These are phyloP conservation scores for Epipyxis sp. DNA, from an alignment of 108 stramenopile species.

Conservation along the genomic window DNA sequence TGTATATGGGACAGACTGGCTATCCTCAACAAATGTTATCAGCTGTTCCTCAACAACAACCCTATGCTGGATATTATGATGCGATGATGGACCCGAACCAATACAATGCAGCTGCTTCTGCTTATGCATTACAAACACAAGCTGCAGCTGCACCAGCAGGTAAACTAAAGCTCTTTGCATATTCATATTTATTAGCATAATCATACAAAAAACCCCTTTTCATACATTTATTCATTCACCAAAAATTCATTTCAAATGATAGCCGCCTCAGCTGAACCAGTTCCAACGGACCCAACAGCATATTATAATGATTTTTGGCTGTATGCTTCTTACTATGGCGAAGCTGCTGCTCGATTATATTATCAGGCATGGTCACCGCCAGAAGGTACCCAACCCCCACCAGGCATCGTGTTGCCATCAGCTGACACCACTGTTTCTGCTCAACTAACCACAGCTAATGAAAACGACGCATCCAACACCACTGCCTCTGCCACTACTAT, in stretches of 20 bases:
- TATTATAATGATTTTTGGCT: conserved; percentile 51
- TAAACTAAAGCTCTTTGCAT: not conserved
- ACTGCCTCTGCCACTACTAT: conserved; percentile 4
- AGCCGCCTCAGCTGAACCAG: no score
- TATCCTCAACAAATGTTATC: no score
- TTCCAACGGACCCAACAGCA: conserved; percentile 13
- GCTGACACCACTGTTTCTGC: conserved; percentile 35
- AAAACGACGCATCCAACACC: not conserved
- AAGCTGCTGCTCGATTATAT: conserved; percentile 51
- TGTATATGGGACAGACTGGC: not conserved
- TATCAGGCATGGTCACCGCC: conserved; percentile 54
- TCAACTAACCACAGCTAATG: not conserved
- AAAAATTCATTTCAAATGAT: no score
- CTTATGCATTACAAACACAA: no score
- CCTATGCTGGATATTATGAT: no score
- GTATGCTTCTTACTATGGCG: conserved; percentile 57
- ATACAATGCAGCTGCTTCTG: no score
- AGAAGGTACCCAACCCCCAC: conserved; percentile 50
- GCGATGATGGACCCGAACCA: no score
- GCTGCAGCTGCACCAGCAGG: not conserved
- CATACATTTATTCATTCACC: no score
- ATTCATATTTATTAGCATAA: no score
- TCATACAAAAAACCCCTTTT: no score
- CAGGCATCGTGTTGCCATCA: conserved; percentile 44
- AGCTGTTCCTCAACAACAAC: no score